phyloP scores from a whole-genome alignment of 2,329 filamentous ascomycete genomes.

The Calonectria montana region DNA sequence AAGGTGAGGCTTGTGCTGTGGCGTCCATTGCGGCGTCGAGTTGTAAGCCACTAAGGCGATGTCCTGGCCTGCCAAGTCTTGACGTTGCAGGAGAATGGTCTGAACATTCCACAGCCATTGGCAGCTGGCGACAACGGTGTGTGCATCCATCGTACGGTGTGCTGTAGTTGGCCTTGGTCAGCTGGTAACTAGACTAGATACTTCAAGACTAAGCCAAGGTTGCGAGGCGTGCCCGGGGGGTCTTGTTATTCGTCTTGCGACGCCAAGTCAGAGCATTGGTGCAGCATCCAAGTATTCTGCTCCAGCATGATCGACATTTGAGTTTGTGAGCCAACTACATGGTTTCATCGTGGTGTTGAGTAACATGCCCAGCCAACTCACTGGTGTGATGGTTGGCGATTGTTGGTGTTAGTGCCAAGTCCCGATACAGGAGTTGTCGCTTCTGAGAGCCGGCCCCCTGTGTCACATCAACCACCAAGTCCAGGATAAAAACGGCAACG shows the following conservation, averaged over 20 bases:
- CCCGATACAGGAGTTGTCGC: background rate
- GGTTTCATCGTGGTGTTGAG: background rate
- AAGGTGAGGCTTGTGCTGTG: background rate
- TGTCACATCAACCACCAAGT: background rate
- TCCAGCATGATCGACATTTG: background rate
- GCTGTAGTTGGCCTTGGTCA: background rate
- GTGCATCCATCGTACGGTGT: background rate
- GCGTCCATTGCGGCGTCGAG: background rate
- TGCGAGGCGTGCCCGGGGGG: background rate
- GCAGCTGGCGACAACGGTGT: background rate
- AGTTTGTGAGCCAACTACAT: background rate
- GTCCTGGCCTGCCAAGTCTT: conserved; percentile 13
- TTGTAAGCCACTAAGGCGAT: background rate
- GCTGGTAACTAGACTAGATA: background rate
- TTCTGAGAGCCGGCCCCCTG: background rate
- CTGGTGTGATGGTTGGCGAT: background rate
- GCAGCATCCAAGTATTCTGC: background rate
- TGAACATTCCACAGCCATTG: conserved; percentile 3
- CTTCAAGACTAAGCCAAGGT: background rate
- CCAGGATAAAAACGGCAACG: conserved; percentile 6
- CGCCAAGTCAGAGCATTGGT: background rate
- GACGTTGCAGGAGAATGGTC: background rate
- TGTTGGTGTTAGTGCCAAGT: background rate
- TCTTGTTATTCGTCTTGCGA: background rate
- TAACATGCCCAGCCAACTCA: background rate